Evolutionary conservation across 192 early-diverging fungal genomes (phyloP), one percentile per base, ranked within the genome.

Genomic region (Kappamyces sp.): DNA sequence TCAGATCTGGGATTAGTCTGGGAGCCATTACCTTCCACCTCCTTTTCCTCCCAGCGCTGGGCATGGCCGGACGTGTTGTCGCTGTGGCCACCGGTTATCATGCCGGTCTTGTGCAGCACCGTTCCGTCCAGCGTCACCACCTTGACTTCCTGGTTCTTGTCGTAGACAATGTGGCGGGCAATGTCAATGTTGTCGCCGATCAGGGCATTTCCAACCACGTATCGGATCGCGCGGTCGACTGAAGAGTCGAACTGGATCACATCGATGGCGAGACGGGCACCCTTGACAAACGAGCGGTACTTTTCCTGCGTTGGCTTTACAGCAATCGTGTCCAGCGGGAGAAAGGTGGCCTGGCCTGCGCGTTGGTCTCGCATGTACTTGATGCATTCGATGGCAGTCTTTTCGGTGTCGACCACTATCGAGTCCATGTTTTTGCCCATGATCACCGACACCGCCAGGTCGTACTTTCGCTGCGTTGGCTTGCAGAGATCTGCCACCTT

Each of bases 361-460:
- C 92, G 84, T 72, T 96, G 91, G 64, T 97, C 94, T 52, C 87
- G 74, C 73, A 99, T 77, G 52, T 94, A 90, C 71, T 83, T 80
- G 60, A 99, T 97, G 63, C 97, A 99, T 57, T 97, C 93, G 45
- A 96, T 87, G 3, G 92, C 97, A 0, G 86, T 95, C 66, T 85
- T 79, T 70, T 97, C 83, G 42, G 77, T 81, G 59, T 97, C 95
- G 2, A 98, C 95, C 2, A 98, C 86, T 59, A 99, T 88, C 3
- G 97, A 82, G 58, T 99, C 97, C 73, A 95, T 77, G 59, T 96
- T 88, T 33, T 88, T 76, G 3, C 95, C 95, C 5, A 99, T 72
- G 34, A 91, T 86, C 2, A 91, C 88, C 0, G 91, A 85, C 1
- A 94, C 83, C 3, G 91, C 90, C 0, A 79, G 61, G 47, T 92